Percentiles rank a stretch among this genome's conserved stretches.
phyloP scores from a whole-genome alignment of 768 basidiomycete species.

The Pleurotus citrinopileatus region DNA sequence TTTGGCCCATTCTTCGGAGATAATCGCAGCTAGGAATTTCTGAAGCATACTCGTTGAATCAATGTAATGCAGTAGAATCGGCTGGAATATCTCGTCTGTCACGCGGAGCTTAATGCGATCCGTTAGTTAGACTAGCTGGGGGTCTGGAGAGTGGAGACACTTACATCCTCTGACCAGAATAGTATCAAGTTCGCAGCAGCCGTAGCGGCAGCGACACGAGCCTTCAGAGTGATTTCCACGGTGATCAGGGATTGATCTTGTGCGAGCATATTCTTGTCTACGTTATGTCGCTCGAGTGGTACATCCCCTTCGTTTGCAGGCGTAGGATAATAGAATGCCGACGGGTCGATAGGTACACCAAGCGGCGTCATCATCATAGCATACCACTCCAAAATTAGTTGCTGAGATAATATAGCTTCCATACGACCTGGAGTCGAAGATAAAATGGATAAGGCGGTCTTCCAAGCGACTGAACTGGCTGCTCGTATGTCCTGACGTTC shows the following conservation, averaged over 20 bases:
- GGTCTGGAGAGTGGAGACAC: constrained; percentile 15
- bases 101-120: constrained; percentile 24
- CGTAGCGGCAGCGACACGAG: constrained; percentile 73
- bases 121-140: background rate
- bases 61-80: constrained; percentile 76
- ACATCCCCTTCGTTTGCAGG: constrained; percentile 44
- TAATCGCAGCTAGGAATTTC: constrained; percentile 78
- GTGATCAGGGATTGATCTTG: constrained; percentile 87
- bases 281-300: constrained; percentile 75
- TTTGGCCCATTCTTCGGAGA: constrained; percentile 91
- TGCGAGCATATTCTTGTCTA: constrained; percentile 92
- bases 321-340: constrained; percentile 65
- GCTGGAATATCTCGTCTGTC: constrained; percentile 67
- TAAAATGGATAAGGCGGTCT: constrained; percentile 58
- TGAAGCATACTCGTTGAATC: constrained; percentile 91
- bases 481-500: constrained; percentile 83
- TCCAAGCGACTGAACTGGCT: constrained; percentile 73
- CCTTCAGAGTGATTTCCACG: constrained; percentile 72
- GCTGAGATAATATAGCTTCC: constrained; percentile 51
- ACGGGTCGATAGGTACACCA: constrained; percentile 69
- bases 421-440: constrained; percentile 44
- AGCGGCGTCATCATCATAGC: constrained; percentile 86
- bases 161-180: constrained; percentile 64
- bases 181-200: constrained; percentile 72
- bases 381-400: constrained; percentile 80